Evolutionary conservation across 345 rosid genomes (phyloP).

Genomic region (Populus deltoides): DNA sequence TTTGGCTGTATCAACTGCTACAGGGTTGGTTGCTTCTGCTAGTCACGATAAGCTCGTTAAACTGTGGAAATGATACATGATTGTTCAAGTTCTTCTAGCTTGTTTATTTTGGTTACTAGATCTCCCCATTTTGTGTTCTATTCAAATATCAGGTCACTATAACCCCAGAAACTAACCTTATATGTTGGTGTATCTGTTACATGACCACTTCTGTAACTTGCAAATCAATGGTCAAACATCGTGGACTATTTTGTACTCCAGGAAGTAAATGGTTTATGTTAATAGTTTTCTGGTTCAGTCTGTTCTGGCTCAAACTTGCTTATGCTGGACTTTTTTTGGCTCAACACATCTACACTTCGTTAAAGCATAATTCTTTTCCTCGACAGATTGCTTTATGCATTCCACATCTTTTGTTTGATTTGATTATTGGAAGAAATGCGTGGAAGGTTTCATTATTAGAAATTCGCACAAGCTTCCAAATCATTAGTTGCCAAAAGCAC

Average conservation of each 20-base stretch:
- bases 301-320: neutral
- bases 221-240: slow-evolving; percentile 5
- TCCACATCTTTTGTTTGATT: neutral
- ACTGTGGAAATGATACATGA: slow-evolving; percentile 68
- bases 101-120: slow-evolving; percentile 6
- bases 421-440: neutral
- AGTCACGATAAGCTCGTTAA: slow-evolving; percentile 89
- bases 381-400: neutral
- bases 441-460: neutral
- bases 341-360: neutral
- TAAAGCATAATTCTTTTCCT: neutral
- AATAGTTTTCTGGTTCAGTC: neutral
- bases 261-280: neutral
- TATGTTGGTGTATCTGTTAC: slow-evolving; percentile 17
- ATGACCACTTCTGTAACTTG: slow-evolving; percentile 5
- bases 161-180: slow-evolving; percentile 26
- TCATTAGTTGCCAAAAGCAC: neutral
- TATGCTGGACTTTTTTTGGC: neutral
- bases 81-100: slow-evolving; percentile 12
- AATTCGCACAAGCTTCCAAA: neutral
- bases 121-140: slow-evolving; percentile 10
- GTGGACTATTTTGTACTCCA: neutral
- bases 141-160: slow-evolving; percentile 5
- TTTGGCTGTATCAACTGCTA: slow-evolving; percentile 63
- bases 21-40: slow-evolving; percentile 89